Evolutionary conservation across 345 rosid genomes (phyloP).

Genomic region (Odontarrhena argentea): DNA sequence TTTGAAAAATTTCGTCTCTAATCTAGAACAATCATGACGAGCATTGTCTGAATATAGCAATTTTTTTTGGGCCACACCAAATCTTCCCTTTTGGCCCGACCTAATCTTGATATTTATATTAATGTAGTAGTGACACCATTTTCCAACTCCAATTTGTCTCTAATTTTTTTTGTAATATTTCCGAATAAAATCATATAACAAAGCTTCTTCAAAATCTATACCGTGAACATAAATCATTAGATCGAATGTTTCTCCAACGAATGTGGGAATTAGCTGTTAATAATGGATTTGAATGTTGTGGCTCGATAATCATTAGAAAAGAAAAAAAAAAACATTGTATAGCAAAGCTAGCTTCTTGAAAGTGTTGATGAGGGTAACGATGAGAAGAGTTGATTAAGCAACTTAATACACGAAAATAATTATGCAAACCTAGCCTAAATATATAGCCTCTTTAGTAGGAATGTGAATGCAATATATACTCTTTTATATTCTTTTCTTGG

Average conservation of each 20-base stretch:
- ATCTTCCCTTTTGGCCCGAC: conserved; percentile 25
- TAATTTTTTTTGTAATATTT: background rate
- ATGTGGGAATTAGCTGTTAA: too few relatives aligned
- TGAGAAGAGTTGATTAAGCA: conserved; percentile 5
- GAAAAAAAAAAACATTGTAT: too few relatives aligned
- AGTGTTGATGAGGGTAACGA: background rate
- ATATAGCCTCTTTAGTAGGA: background rate
- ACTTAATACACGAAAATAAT: background rate
- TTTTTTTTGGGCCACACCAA: conserved; percentile 31
- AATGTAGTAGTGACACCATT: conserved; percentile 27
- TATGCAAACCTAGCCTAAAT: too few relatives aligned
- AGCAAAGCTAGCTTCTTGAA: too few relatives aligned
- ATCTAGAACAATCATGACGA: conserved; percentile 1
- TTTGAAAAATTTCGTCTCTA: background rate
- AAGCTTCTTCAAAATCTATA: background rate
- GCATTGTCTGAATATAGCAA: conserved; percentile 24
- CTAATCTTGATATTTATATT: conserved; percentile 8
- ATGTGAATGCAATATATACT: background rate
- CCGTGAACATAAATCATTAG: too few relatives aligned
- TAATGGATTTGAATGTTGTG: too few relatives aligned
- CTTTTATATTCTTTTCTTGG: background rate
- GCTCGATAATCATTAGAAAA: too few relatives aligned
- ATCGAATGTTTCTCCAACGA: too few relatives aligned
- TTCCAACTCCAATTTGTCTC: conserved; percentile 6
- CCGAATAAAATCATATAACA: background rate